Conservation (phyloP, 2,329 filamentous ascomycete genomes). For the Epichloe typhina region DNA sequence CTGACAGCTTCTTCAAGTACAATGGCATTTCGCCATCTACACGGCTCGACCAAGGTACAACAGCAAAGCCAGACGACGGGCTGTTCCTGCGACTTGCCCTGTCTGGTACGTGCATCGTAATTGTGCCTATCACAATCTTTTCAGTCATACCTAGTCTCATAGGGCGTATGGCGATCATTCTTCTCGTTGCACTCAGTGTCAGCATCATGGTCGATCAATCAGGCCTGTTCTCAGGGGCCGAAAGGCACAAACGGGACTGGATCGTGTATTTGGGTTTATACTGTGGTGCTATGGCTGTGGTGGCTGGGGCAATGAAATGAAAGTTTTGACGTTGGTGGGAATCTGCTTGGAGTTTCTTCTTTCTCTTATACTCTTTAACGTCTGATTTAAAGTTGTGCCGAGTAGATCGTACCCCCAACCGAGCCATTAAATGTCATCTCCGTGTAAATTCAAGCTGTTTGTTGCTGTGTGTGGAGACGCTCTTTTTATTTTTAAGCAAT, state of each 20-base stretch:
- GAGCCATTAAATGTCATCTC: too few relatives aligned
- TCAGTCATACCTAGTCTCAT: slow-evolving; percentile 41
- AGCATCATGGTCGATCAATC: slow-evolving; percentile 17
- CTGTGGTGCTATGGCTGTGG: slow-evolving; percentile 22
- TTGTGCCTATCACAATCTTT: slow-evolving; percentile 47
- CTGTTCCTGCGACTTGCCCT: slow-evolving; percentile 2
- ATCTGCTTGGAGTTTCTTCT: not conserved
- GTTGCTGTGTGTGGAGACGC: too few relatives aligned
- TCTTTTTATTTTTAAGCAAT: too few relatives aligned
- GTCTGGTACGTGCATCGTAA: slow-evolving; percentile 20
- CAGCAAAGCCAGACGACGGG: not conserved
- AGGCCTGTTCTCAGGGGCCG: slow-evolving; percentile 8
- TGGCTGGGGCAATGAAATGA: slow-evolving; percentile 6
- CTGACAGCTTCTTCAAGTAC: slow-evolving; percentile 3
- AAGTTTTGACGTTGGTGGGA: not conserved
- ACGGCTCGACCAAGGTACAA: not conserved
- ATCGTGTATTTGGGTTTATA: slow-evolving; percentile 20
- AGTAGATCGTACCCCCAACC: too few relatives aligned
- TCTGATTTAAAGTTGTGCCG: too few relatives aligned
- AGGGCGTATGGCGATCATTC: slow-evolving; percentile 43
- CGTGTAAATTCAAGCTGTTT: too few relatives aligned
- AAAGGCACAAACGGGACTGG: slow-evolving; percentile 10
- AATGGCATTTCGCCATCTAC: slow-evolving; percentile 2
- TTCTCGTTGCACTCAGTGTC: slow-evolving; percentile 36
- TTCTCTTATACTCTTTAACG: not conserved